A percentile compares a stretch with the other conserved stretches of the same genome.
Conservation (phyloP, 2,329 filamentous ascomycete genomes). For the Madurella fahalii region DNA sequence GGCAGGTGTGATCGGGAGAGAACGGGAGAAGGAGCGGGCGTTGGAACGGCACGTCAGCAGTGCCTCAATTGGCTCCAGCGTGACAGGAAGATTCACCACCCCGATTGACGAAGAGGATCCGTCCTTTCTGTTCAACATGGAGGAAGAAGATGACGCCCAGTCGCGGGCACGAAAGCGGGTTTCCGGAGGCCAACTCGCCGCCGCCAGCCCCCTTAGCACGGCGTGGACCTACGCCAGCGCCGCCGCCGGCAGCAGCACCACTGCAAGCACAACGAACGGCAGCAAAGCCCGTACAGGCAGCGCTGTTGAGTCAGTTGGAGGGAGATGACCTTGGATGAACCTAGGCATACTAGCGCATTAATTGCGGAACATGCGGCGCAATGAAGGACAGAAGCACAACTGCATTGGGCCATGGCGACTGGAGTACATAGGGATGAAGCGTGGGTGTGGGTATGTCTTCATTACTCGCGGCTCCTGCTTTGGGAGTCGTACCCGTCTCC, state of each 20-base stretch:
- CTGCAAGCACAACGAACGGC: slow-evolving; percentile 10
- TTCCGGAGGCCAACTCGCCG: slow-evolving; percentile 39
- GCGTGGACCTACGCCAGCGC: slow-evolving; percentile 42
- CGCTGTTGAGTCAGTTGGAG: slow-evolving; percentile 17
- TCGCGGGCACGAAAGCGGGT: slow-evolving; percentile 46
- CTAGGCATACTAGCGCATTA: neutral
- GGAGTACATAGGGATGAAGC: slow-evolving; percentile 5
- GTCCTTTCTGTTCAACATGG: slow-evolving; percentile 63
- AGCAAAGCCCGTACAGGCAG: slow-evolving; percentile 5
- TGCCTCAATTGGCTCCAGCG: slow-evolving; percentile 52
- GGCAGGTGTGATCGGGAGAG: slow-evolving; percentile 36
- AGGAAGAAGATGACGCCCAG: slow-evolving; percentile 54
- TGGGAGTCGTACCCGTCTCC: neutral
- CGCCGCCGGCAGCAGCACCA: slow-evolving; percentile 16
- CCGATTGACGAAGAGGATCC: slow-evolving; percentile 63
- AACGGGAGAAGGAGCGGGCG: slow-evolving; percentile 36
- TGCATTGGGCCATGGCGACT: slow-evolving; percentile 9
- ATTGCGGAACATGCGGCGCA: neutral
- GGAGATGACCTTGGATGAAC: slow-evolving; percentile 12
- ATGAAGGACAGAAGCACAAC: slow-evolving; percentile 3
- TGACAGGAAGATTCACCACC: slow-evolving; percentile 56
- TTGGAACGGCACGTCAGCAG: slow-evolving; percentile 58
- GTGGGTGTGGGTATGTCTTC: neutral
- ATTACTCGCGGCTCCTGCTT: too few species aligned
- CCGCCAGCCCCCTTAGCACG: slow-evolving; percentile 28